phyloP scores from a whole-genome alignment of 805 yeast genomes.

The Starmerella asiatica region DNA sequence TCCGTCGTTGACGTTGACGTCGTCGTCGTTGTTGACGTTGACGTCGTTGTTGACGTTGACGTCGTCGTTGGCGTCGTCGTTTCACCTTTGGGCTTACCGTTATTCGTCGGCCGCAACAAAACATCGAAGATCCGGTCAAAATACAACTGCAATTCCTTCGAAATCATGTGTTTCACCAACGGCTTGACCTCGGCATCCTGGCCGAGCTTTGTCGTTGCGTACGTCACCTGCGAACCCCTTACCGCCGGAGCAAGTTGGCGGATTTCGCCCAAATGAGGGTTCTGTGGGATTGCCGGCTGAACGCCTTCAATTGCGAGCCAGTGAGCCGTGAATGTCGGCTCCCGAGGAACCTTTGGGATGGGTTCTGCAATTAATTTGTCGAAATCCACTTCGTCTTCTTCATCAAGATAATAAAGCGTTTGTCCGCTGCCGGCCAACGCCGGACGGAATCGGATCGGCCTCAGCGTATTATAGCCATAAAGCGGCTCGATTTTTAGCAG shows the following conservation, averaged over 20 bases:
- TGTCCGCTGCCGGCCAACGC: conserved; percentile 87
- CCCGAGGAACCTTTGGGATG: conserved; percentile 86
- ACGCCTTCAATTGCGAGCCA: conserved; percentile 99
- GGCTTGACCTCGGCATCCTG: conserved; percentile 63
- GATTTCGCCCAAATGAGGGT: conserved; percentile 68
- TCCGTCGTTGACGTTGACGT: background rate
- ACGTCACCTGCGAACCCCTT: conserved; percentile 69
- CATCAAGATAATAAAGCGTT: conserved; percentile 78
- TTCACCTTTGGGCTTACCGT: background rate
- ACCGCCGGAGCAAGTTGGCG: conserved; percentile 60
- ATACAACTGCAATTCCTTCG: conserved; percentile 85
- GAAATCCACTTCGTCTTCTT: conserved; percentile 82
- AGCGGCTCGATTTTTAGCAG: conserved; percentile 83
- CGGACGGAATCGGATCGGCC: conserved; percentile 67
- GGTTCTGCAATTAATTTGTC: conserved; percentile 89
- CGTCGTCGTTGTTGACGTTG: too few relatives aligned
- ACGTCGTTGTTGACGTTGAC: too few relatives aligned
- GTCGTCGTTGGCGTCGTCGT: too few relatives aligned
- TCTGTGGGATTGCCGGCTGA: conserved; percentile 94
- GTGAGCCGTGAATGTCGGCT: conserved; percentile 75
- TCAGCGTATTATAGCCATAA: conserved; percentile 31
- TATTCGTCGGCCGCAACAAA: conserved; percentile 31
- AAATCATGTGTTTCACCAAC: conserved; percentile 82
- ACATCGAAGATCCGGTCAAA: conserved; percentile 83
- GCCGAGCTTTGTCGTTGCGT: conserved; percentile 36